Evolutionary conservation across 2,329 filamentous ascomycete genomes (phyloP), one percentile per base, ranked within the genome.

Genomic region (Apiospora kogelbergensis): DNA sequence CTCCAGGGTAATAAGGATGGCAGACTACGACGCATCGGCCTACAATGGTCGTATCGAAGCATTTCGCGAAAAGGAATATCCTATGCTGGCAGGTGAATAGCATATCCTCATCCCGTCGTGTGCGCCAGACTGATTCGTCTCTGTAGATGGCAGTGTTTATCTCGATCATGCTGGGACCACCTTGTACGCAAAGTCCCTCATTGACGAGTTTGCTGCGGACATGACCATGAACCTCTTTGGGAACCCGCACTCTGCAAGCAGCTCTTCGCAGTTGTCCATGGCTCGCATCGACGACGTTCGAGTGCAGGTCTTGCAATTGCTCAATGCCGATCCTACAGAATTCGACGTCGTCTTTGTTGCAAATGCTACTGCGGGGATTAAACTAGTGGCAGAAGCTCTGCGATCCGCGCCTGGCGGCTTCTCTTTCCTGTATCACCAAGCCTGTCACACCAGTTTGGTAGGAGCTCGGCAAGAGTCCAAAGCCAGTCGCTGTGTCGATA

Each of bases 111-210:
- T 65, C 17, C 65, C 67, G 15, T 63, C 53, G 22, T 65, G 15
- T 17, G 20, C 15, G 22, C 46, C 44, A 33, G 44, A 17, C 63
- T 65, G 37, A 65, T 40, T 6, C 20, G 7, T 17, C 10, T 37
- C 22, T 22, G 33, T 7, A 30, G 17, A 68, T 95, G 93, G 87
- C 67, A 89, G 89, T 11, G 85, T 90, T 63, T 98, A 98, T 79
- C 90, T 98, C 68, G 95, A 98, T 75, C 95, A 98, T 91, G 94
- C 94, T 0, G 95, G 94, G n/a, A 93, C 93, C n/a, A 95, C 95
- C 0, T 84, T 92, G 0, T 93, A 92, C 77, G 85, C 94, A 53
- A 95, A 92, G 78, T 94, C 93, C 40, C 81, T 96, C 30, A 90
- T 98, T 79, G 91, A 95, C 72, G 84, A 83, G 30, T 97, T 97